Evolutionary conservation across 225 moss, liverwort and hornwort genomes (phyloP).

Genomic region (Lunularia cruciata): DNA sequence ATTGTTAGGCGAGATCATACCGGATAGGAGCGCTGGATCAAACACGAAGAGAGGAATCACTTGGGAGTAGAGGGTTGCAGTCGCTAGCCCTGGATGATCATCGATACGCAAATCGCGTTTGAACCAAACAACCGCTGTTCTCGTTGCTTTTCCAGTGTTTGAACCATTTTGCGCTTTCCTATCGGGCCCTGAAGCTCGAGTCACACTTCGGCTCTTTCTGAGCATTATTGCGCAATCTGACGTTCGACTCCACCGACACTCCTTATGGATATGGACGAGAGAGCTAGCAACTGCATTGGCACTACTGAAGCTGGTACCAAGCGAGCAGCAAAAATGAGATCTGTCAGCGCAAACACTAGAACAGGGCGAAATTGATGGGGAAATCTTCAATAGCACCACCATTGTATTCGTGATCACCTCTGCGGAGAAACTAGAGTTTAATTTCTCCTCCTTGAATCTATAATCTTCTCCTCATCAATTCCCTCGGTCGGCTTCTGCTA

Average conservation of each 20-base stretch:
- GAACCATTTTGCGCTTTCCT: neutral
- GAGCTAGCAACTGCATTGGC: neutral
- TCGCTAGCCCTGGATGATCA: constrained; percentile 83
- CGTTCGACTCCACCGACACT: neutral
- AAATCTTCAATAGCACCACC: neutral
- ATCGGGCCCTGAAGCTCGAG: constrained; percentile 1
- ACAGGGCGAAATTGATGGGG: neutral
- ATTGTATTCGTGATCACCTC: neutral
- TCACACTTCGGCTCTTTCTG: neutral
- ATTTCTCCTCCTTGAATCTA: neutral
- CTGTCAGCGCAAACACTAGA: neutral
- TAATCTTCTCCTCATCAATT: neutral
- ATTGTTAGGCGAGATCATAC: too few species aligned
- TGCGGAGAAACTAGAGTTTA: too few species aligned
- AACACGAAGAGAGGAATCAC: constrained; percentile 82
- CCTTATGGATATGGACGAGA: neutral
- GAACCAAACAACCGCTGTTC: constrained; percentile 82
- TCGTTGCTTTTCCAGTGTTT: neutral
- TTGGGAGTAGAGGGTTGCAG: constrained; percentile 57
- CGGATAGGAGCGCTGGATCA: constrained; percentile 70
- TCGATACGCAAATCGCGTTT: constrained; percentile 94
- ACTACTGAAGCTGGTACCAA: neutral
- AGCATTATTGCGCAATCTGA: neutral
- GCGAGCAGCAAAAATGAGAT: neutral
- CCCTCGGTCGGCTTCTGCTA: neutral